Conservation (phyloP, 345 rosid species). For the Brassica incana region DNA sequence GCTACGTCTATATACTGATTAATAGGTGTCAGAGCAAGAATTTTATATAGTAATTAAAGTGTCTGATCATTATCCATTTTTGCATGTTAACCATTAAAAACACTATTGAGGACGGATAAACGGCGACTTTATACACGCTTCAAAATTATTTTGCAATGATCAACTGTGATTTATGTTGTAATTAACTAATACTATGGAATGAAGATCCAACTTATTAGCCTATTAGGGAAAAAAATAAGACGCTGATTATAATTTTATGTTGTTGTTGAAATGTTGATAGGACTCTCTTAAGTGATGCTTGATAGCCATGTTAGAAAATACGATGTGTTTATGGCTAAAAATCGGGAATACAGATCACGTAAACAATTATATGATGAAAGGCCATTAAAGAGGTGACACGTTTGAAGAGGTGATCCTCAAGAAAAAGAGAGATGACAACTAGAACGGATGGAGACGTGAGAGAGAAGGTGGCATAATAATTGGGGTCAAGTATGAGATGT, state of each 20-base stretch:
- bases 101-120: not conserved
- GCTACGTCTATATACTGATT: not conserved
- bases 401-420: constrained; percentile 37
- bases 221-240: not conserved
- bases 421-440: constrained; percentile 33
- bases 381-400: constrained; percentile 38
- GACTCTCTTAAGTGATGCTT: not conserved
- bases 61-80: constrained; percentile 7
- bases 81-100: constrained; percentile 6
- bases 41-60: not conserved
- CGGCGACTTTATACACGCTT: not conserved
- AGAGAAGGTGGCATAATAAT: constrained; percentile 42
- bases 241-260: not conserved
- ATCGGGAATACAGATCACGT: not conserved
- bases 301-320: not conserved
- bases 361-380: not conserved
- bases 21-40: not conserved
- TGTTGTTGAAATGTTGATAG: not conserved
- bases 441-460: constrained; percentile 44
- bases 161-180: not conserved
- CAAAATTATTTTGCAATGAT: not conserved
- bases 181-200: not conserved
- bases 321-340: not conserved
- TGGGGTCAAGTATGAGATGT: constrained; percentile 39
- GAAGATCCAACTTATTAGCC: not conserved